Base-by-base conservation (phyloP, 441 rosid genomes). In the Gossypium gossypioides region DNA sequence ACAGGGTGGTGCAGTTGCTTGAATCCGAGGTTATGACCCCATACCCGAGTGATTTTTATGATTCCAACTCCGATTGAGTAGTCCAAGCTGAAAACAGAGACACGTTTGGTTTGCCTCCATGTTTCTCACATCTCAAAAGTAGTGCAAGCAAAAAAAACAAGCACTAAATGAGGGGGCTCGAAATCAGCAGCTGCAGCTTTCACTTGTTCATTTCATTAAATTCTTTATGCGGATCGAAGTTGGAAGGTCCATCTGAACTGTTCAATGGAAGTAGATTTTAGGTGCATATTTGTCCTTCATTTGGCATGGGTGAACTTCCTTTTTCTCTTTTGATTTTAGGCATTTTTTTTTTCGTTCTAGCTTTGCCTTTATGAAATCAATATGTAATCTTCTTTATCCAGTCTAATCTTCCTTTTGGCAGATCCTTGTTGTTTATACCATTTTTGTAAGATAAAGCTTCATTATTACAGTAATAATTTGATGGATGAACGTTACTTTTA, bases 11-110 rank as follows among this genome's bases (percentile, higher is more conserved):
- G 56, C 99, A 96, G 72, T 77, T 89, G 64, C 93, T 96, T 9
- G 98, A 93, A 81, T 86, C 98, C 37, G 98, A 90, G 77, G 97
- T 93, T 68, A 91, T 96, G 99, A 91, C 97, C 74, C 99, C 99
- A 15, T 96, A 97, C 82, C 99, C 97, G 16, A 96, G 98, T 68
- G 97, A 96, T 76, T 89, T 96, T 27, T 90, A 96, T 22, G 97
- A 96, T 81, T 91, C 97, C 83, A 84, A 72, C 86, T 86, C 97
- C 0, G 93, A 86, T 16, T 88, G 82, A 89, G 68, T 65, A 50
- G 73, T 51, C 24, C 24, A 13, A 2, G 57, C 68, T 22, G 77
- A 75, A 59, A 72, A 29, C 27, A 74, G 60, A 59, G 77, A 65
- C 50, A 0, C 27, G 18, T 65, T 57, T 70, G 72, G 68, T 78